Evolutionary conservation across 2,329 filamentous ascomycete species (phyloP), one percentile per base, ranked within the genome.

Genomic region (Chalaropsis ovoidea): DNA sequence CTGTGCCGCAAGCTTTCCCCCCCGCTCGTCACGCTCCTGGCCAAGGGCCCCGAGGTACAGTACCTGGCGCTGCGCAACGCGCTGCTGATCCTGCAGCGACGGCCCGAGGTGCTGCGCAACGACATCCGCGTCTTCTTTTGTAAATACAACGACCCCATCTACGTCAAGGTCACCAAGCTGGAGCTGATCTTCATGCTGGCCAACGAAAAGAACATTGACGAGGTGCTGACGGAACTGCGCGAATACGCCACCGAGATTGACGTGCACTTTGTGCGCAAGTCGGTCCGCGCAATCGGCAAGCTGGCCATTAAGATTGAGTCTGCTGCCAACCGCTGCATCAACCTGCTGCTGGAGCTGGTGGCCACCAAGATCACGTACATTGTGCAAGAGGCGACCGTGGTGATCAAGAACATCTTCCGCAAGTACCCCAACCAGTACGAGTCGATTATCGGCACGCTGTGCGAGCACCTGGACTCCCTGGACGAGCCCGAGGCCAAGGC

Each of bases 71-170:
- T 99, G 19, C 83, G 94, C 69, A 99, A 99, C 73, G 94, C 94
- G 0, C 81, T 99, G 1, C 80, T 99, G 15, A 99, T 99, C 70
- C 79, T 99, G 63, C 94, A 99, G 75, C 83, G 93, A 71, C 83
- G 93, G 65, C 94, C 94, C 0, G 94, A 97, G 72, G 93, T 99
- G 8, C 77, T 99, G 64, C 85, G 91, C 69, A 97, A 96, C 75
- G 94, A 99, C 75, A 97, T 99, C 69, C 86, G 94, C 60, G 94
- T 99, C 41, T 99, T 99, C 78, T 99, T 99, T 77, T 99, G 94
- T 85, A 99, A 99, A 80, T 99, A 99, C 77, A 99, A 99, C 75
- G 94, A 99, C 73, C 94, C 94, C 0, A 99, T 99, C 69, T 99
- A 97, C 74, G 94, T 99, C 77, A 99, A 99, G 76, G 94, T 99